Evolutionary conservation across 1,284 basidiomycete genomes (phyloP).

Genomic region (Heterobasidion occidentale): DNA sequence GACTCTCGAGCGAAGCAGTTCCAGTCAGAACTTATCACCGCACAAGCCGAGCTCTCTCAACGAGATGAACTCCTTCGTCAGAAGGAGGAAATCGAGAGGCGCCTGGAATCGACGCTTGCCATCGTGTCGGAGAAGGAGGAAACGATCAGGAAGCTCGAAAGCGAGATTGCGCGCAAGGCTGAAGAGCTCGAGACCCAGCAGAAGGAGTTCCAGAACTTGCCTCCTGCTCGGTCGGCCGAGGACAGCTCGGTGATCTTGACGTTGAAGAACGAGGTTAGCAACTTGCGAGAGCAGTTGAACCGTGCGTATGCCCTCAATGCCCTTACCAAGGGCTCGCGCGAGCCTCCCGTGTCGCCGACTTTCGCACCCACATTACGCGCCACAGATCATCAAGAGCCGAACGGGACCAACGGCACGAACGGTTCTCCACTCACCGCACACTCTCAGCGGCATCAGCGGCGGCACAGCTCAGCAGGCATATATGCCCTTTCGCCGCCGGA

Average conservation of each 20-base stretch:
- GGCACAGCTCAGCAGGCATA: constrained; percentile 81
- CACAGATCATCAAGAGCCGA: constrained; percentile 5
- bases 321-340: constrained; percentile 64
- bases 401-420: constrained; percentile 25
- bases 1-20: constrained; percentile 73
- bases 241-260: constrained; percentile 82
- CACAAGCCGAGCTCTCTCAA: constrained; percentile 68
- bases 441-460: constrained; percentile 59
- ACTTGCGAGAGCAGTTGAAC: constrained; percentile 91
- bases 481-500: constrained; percentile 56
- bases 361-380: constrained; percentile 65
- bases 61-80: constrained; percentile 73
- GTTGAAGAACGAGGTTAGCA: constrained; percentile 88
- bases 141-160: constrained; percentile 73
- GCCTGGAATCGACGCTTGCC: constrained; percentile 69
- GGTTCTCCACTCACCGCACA: constrained; percentile 23
- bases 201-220: constrained; percentile 52
- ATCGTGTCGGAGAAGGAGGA: constrained; percentile 83
- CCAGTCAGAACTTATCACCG: constrained; percentile 62
- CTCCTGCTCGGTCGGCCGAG: constrained; percentile 65
- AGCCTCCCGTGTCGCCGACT: constrained; percentile 77
- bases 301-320: constrained; percentile 86
- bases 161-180: constrained; percentile 69
- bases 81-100: constrained; percentile 80
- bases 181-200: constrained; percentile 79